Evolutionary conservation across 768 basidiomycete species (phyloP), one percentile per base, ranked within the genome.

Genomic region (Auriscalpium microsporum): DNA sequence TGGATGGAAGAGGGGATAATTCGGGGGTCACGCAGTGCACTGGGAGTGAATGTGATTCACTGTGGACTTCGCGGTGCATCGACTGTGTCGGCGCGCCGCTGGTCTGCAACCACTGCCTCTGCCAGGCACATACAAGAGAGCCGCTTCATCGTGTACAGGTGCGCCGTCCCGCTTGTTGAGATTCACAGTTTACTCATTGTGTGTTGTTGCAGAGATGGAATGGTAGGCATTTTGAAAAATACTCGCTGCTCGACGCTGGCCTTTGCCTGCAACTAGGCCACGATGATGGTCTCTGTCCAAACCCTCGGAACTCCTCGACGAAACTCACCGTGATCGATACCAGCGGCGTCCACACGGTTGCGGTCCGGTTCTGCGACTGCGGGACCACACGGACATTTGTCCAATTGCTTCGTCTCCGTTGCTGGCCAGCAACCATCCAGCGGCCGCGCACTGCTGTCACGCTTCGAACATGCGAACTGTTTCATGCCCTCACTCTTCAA

Each of bases 371-470:
- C 49, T 50, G 49, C n/a, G 33, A 50, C 33, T 50, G 49, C 33
- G 14, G 16, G 11, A n/a, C n/a, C n/a, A 23, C 49, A 4, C 16
- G 6, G 16, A 33, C 10, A 19, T 45, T 34, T 19, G 38, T 52
- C 23, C 56, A 56, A 35, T 28, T 57, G 10, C 44, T 54, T 16
- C 58, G 59, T 1, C n/a, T 23, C 14, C 33, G 56, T 5, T 42
- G 61, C 6, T 64, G 60, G 23, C 66, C 66, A 1, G 59, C 62
- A 1, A 62, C 58, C 1, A 47, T 56, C 36, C 16, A 50, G 2
- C 65, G 8, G 28, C 49, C 49, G 21, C 36, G 50, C 13, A 63
- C 63, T 0, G 63, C 23, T 1, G 52, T 56, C 5, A 60, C 62
- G 1, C 61, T 65, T 23, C 36, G 46, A 13, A 42, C 59, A 5